phyloP scores from a whole-genome alignment of 495 filamentous ascomycete genomes.

The Penicillium herquei region DNA sequence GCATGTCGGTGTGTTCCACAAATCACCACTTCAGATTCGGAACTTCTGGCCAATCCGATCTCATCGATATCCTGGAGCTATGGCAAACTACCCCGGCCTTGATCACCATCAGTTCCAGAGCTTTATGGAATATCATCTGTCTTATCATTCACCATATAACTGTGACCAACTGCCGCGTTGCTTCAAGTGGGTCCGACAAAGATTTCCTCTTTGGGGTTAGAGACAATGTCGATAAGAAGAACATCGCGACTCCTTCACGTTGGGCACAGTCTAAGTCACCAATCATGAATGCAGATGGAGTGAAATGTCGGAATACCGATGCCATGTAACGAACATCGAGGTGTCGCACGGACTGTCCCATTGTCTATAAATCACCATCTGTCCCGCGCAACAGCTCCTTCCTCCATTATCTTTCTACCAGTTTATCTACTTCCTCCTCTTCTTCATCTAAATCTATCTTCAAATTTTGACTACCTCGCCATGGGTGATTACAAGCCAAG shows the following conservation, averaged over 20 bases:
- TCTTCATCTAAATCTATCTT: background rate
- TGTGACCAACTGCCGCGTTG: background rate
- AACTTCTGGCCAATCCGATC: background rate
- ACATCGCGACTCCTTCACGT: background rate
- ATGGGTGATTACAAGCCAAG: slow-evolving; percentile 29
- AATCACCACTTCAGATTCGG: background rate
- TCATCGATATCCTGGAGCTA: background rate
- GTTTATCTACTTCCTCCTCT: background rate
- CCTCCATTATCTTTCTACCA: background rate
- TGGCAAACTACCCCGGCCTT: background rate
- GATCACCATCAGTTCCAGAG: background rate
- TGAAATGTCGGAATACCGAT: background rate
- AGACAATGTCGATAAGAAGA: slow-evolving; percentile 7
- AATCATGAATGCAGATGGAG: background rate
- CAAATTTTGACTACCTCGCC: background rate
- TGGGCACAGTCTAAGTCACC: background rate
- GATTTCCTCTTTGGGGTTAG: slow-evolving; percentile 28
- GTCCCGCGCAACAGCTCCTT: background rate
- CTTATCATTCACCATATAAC: background rate
- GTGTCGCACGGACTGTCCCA: no score
- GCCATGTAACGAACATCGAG: no score
- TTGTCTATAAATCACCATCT: no score
- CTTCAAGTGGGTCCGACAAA: slow-evolving; percentile 30
- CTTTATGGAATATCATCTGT: background rate
- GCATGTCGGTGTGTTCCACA: background rate